A percentile compares a stretch with the other conserved stretches of the same genome.
Conservation (phyloP, 2,329 filamentous ascomycete genomes). For the Sarocladium brachiariae region DNA sequence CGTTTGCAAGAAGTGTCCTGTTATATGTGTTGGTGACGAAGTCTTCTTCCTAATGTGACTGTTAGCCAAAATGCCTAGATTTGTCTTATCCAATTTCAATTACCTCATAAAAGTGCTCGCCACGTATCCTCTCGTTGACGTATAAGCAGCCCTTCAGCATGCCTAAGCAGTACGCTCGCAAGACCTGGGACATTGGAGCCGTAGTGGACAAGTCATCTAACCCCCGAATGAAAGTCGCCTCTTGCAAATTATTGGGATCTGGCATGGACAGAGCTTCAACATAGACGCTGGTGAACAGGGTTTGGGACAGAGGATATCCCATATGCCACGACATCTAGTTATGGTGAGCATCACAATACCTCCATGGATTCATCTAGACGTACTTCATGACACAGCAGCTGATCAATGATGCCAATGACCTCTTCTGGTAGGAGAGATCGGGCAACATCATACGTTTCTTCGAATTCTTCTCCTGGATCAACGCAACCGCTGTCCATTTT, state of each 20-base stretch:
- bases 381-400: conserved; percentile 83
- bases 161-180: conserved; percentile 81
- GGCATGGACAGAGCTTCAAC: conserved; percentile 77
- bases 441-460: conserved; percentile 73
- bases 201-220: conserved; percentile 21
- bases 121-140: conserved; percentile 69
- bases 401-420: conserved; percentile 88
- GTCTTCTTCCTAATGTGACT: conserved; percentile 69
- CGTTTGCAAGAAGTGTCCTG: conserved; percentile 62
- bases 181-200: conserved; percentile 51
- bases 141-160: conserved; percentile 76
- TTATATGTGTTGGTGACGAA: conserved; percentile 91
- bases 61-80: too few species aligned
- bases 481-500: conserved; percentile 98
- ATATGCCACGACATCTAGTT: conserved; percentile 87
- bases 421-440: conserved; percentile 65
- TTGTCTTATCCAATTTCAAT: too few species aligned
- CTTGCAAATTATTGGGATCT: conserved; percentile 53
- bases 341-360: conserved; percentile 2
- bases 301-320: conserved; percentile 93
- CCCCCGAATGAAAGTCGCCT: conserved; percentile 55
- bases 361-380: conserved; percentile 12
- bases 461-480: conserved; percentile 69
- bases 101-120: conserved; percentile 89
- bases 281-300: conserved; percentile 86